Base-by-base conservation (phyloP, 2,329 filamentous ascomycete species). In the Chaetomium sp. region DNA sequence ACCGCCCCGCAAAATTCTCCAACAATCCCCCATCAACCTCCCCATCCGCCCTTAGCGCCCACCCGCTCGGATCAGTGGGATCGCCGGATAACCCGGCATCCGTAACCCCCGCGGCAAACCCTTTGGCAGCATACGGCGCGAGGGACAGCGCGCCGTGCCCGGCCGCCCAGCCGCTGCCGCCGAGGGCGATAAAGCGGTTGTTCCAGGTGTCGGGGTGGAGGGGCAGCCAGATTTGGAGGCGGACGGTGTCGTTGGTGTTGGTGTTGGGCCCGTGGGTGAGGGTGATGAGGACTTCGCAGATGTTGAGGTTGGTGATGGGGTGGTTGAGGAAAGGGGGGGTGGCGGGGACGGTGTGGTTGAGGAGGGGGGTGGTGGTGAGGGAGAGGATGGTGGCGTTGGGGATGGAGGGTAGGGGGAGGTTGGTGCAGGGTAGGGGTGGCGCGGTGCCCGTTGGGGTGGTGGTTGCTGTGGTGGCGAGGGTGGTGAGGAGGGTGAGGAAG, bases 171-270 rank as follows among this genome's bases (percentile, higher is more conserved):
- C 33, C 58, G 33, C 58, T 60, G 29, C 58, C 58, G 13, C 58
- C 58, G 1, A 54, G 33, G 7, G 49, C 35, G 49, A 60, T 23
- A 49, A 60, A 54, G 33, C 58, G 58, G n/a, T 19, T 27, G 31
- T 16, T 60, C 58, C 58, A 60, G n/a, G 8, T 12, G 7, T 27
- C 12, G 4, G 16, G 10, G 9, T 27, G 7, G 58, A 60, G 58
- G 16, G 58, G 58, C 13, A 60, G 58, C 58, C 58, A 60, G 33
- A 60, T 8, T 5, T 60, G 58, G 58, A 60, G 9, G 33, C 21
- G 42, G 58, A 60, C 58, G 3, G 31, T 60, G 58, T 60, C 49
- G 58, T 60, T 60, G 33, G 58, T 35, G 49, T 25, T 21, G 4
- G 25, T 31, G 49, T n/a, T n/a, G n/a, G n/a, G n/a, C n/a, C n/a